Evolutionary conservation across 1,284 basidiomycete species (phyloP).

Genomic region (Tremellales sp.): DNA sequence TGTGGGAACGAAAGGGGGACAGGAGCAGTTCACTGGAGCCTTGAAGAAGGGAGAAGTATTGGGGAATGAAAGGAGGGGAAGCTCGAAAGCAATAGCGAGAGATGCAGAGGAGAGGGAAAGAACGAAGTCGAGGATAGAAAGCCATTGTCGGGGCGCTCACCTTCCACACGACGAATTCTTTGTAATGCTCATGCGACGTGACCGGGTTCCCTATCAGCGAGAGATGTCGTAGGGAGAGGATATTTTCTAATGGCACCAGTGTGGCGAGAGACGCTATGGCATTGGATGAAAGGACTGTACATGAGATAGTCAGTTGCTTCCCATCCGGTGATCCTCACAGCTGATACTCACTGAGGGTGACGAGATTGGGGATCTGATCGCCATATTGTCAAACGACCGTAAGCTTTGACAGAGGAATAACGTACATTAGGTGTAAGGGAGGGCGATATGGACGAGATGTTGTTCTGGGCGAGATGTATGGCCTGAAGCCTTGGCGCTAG

Average conservation of each 20-base stretch:
- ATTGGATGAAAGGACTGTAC: constrained; percentile 44
- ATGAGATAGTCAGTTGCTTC: constrained; percentile 3
- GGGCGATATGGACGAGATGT: constrained; percentile 73
- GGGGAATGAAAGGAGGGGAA: constrained; percentile 2
- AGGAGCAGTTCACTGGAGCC: neutral
- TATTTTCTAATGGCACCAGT: constrained; percentile 75
- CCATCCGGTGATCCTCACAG: neutral
- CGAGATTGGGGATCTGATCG: constrained; percentile 47
- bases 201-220: constrained; percentile 88
- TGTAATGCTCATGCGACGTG: constrained; percentile 89
- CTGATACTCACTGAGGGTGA: constrained; percentile 39
- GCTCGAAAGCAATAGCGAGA: too few relatives aligned
- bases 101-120: constrained; percentile 56
- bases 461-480: constrained; percentile 95
- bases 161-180: constrained; percentile 70
- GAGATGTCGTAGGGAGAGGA: constrained; percentile 74
- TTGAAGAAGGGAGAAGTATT: neutral
- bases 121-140: constrained; percentile 53
- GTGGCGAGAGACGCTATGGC: constrained; percentile 71
- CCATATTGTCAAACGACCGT: neutral
- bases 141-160: constrained; percentile 54
- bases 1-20: neutral
- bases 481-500: constrained; percentile 79
- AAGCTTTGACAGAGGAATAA: neutral
- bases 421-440: constrained; percentile 45